These are phyloP conservation scores for Cadophora sp. DNA, from an alignment of 2,329 filamentous ascomycete species.

Conservation along the genomic window DNA sequence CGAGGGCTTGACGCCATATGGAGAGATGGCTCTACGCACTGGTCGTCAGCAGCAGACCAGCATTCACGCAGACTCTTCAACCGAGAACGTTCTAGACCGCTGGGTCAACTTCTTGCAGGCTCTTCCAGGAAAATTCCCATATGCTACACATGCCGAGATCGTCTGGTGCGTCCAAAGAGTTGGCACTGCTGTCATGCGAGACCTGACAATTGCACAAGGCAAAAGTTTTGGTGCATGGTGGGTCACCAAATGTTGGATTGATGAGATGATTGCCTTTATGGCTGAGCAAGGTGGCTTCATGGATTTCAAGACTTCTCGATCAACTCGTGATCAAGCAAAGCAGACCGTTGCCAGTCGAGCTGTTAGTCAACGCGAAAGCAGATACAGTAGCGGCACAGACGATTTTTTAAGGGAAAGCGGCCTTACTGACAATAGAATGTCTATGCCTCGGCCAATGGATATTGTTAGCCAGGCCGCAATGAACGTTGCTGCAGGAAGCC, in stretches of 20 bases:
- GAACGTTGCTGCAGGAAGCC: conserved; percentile 53
- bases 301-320: conserved; percentile 57
- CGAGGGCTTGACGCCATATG: conserved; percentile 66
- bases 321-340: conserved; percentile 36
- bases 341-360: conserved; percentile 32
- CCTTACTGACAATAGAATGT: conserved; percentile 32
- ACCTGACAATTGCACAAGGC: conserved; percentile 79
- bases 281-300: conserved; percentile 92
- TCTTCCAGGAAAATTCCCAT: conserved; percentile 74
- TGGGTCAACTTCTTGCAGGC: conserved; percentile 77
- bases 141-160: conserved; percentile 74
- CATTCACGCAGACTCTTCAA: conserved; percentile 49
- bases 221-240: conserved; percentile 91
- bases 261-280: conserved; percentile 92
- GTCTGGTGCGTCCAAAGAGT: conserved; percentile 79
- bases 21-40: conserved; percentile 58
- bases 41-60: conserved; percentile 50
- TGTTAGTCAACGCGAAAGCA: conserved; percentile 38
- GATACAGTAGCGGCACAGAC: conserved; percentile 43
- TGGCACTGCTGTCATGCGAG: conserved; percentile 78
- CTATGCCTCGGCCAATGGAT: conserved; percentile 43
- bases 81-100: conserved; percentile 75
- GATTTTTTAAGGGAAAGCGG: conserved; percentile 39
- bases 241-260: conserved; percentile 94
- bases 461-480: conserved; percentile 52